Evolutionary conservation across 163 green algal species (phyloP), one percentile per base, ranked within the genome.

Genomic region (Scenedesmus sp.): DNA sequence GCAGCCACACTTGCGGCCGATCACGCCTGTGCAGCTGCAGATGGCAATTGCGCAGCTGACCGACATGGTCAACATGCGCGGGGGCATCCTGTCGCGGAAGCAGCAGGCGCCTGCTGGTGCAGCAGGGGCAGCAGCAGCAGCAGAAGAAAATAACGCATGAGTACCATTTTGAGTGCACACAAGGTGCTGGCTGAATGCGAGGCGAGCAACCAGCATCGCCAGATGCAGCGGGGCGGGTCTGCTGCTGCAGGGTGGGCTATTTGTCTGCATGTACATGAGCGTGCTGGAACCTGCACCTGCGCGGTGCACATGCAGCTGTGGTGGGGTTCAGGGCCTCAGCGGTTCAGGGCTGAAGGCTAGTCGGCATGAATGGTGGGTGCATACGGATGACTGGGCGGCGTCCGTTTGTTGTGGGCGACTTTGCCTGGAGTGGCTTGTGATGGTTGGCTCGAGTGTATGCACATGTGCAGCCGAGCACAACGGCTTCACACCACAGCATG

Each of bases 11-110:
- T 40, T 83, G 79, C 81, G 88, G 30, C 65, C 59, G 46, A 70
- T 85, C 37, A 85, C 80, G 22, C 20, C 30, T 9, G 24, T 35
- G 49, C 81, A 88, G 81, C 59, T 92, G 88, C 88, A 84, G 44
- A 56, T 81, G 61, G 88, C 88, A 16, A 37, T 88, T 26, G n/a
- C 59, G 49, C 81, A 88, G 81, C 81, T 92, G 42, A 85, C 46
- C 20, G 88, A 92, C 42, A 83, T 73, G n/a, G 46, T 79, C 26
- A 82, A 22, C 35, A 68, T 89, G 81, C 65, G 61, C 33, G 43
- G 78, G 1, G 78, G 56, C 15, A 46, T 87, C 30, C 40, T 91
- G 24, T 79, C 87, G 7, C 46, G 33, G 22, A 82, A 83, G 65
- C 33, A 49, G 30, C 24, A 42, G 53, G 20, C 33, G 68, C 40